A percentile compares a stretch with the other conserved stretches of the same genome.
phyloP scores from a whole-genome alignment of 495 filamentous ascomycete genomes.

The Oleoguttula mirabilis region DNA sequence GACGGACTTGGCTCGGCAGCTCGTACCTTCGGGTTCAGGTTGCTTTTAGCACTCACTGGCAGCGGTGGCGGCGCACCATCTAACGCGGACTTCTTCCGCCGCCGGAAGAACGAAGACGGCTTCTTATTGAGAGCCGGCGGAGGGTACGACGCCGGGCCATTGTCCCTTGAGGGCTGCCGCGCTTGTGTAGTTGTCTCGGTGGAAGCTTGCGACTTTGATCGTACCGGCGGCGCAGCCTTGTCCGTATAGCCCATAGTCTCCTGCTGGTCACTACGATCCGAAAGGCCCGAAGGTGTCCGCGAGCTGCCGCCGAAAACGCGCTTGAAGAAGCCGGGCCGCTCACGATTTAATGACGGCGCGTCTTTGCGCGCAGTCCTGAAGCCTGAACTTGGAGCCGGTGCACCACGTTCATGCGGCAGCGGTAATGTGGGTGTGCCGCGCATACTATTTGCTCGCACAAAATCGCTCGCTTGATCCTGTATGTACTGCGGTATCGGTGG shows the following conservation, averaged over 20 bases:
- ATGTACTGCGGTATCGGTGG: conserved; percentile 18
- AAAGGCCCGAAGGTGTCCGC: conserved; percentile 5
- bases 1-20: conserved; percentile 49
- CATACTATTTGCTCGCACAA: conserved; percentile 25
- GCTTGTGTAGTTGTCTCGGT: background rate
- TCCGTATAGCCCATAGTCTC: background rate
- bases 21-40: conserved; percentile 23
- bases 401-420: conserved; percentile 2
- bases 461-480: conserved; percentile 28
- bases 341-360: conserved; percentile 47
- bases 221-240: background rate
- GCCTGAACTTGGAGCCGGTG: conserved; percentile 1
- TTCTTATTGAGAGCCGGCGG: conserved; percentile 67
- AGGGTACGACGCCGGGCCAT: conserved; percentile 2
- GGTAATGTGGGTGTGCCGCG: conserved; percentile 10
- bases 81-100: conserved; percentile 75
- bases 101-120: conserved; percentile 79
- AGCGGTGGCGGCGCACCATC: conserved; percentile 39
- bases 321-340: conserved; percentile 80
- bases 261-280: background rate
- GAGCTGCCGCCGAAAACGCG: conserved; percentile 57
- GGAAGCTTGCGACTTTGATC: conserved; percentile 3
- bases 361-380: conserved; percentile 14
- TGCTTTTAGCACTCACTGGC: conserved; percentile 22
- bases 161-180: conserved; percentile 5